A percentile compares a stretch with the other conserved stretches of the same genome.
Conservation (phyloP, 2,329 filamentous ascomycete species). For the Claviceps sorghi region DNA sequence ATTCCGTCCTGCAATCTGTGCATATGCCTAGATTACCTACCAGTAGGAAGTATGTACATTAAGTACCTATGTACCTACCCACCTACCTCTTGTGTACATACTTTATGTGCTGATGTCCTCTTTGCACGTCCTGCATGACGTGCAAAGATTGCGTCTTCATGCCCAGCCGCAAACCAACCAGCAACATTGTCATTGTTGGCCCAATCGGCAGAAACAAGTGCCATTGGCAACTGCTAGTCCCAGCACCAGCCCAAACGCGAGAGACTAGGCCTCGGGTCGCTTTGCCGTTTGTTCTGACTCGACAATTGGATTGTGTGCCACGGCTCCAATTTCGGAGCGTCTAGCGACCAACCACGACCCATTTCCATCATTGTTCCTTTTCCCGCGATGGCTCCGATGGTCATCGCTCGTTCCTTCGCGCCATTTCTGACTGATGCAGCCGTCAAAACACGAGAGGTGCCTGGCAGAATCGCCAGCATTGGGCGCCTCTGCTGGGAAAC, state of each 20-base stretch:
- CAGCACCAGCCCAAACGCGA: not conserved
- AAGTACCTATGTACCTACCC: not conserved
- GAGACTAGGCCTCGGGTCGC: not conserved
- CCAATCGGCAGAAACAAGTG: not conserved
- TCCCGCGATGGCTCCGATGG: not conserved
- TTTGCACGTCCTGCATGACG: not conserved
- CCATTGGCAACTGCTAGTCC: not conserved
- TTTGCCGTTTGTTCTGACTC: not conserved
- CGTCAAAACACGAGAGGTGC: not conserved
- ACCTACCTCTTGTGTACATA: not conserved
- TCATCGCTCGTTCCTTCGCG: not conserved
- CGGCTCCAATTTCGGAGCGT: not conserved
- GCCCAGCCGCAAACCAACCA: not conserved
- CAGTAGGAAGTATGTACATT: no score
- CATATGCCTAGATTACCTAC: no score
- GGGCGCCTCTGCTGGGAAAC: not conserved
- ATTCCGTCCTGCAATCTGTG: no score
- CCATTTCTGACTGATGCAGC: not conserved
- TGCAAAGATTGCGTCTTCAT: not conserved
- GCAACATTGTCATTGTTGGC: not conserved
- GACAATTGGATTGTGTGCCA: not conserved
- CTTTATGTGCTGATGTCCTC: not conserved
- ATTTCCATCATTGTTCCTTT: not conserved
- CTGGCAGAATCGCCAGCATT: not conserved
- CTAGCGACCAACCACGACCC: not conserved